A percentile compares a stretch with the other conserved stretches of the same genome.
Evolutionary conservation across 2,329 filamentous ascomycete genomes (phyloP).

Genomic region (Thielaviopsis ethacetica): DNA sequence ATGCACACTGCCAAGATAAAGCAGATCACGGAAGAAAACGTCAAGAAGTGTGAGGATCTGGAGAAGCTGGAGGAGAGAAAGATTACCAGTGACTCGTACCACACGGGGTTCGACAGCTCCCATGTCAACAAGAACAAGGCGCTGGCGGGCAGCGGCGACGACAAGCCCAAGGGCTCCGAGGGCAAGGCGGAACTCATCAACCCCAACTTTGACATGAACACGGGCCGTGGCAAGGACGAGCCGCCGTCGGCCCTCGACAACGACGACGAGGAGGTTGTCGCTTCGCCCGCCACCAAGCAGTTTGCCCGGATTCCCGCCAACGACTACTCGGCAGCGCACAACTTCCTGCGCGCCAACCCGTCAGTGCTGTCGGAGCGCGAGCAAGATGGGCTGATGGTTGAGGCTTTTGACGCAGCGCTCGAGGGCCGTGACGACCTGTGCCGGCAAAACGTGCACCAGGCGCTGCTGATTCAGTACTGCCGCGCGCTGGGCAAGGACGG

Average conservation of each 20-base stretch:
- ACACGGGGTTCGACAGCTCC: constrained; percentile 82
- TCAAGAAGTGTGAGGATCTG: constrained; percentile 58
- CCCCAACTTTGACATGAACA: constrained; percentile 29
- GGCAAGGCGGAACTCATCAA: constrained; percentile 28
- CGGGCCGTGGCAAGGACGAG: constrained; percentile 9
- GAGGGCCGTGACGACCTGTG: constrained; percentile 61
- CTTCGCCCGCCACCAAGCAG: constrained; percentile 59
- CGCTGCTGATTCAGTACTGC: constrained; percentile 85
- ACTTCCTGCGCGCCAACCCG: constrained; percentile 67
- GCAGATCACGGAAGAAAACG: constrained; percentile 58
- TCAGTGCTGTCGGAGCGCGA: constrained; percentile 68
- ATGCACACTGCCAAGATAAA: constrained; percentile 64
- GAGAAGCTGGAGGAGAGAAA: constrained; percentile 75
- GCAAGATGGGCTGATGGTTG: constrained; percentile 75
- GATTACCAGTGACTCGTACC: constrained; percentile 83
- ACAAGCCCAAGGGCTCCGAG: constrained; percentile 23
- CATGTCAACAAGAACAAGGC: constrained; percentile 50
- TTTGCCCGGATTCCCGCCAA: constrained; percentile 65
- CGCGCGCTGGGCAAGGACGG: constrained; percentile 76
- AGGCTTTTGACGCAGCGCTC: constrained; percentile 80
- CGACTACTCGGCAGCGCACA: constrained; percentile 56
- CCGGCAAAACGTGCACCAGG: constrained; percentile 83
- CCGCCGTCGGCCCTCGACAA: constrained; percentile 22
- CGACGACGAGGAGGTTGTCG: constrained; percentile 59
- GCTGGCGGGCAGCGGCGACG: constrained; percentile 22